Conservation (phyloP, 2,329 filamentous ascomycete genomes). For the Verticillium albo-atrum region DNA sequence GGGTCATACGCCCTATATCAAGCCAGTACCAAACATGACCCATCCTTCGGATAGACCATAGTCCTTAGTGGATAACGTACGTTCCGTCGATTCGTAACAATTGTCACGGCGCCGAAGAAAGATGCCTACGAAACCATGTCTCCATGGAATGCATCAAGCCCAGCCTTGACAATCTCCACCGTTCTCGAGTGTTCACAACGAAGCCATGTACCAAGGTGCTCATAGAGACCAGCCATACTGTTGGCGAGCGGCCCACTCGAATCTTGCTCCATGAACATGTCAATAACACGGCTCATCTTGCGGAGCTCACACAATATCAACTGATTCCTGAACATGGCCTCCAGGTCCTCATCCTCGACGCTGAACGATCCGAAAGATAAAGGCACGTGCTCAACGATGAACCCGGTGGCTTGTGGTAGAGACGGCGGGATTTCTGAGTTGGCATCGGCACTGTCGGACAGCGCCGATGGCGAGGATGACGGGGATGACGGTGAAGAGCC, state of each 20-base stretch:
- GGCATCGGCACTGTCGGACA: background rate
- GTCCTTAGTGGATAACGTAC: too few relatives aligned
- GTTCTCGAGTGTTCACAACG: background rate
- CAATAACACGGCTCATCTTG: slow-evolving; percentile 1
- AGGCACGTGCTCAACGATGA: slow-evolving; percentile 14
- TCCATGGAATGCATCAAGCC: background rate
- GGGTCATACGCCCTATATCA: too few relatives aligned
- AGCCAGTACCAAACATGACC: too few relatives aligned
- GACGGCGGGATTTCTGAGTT: slow-evolving; percentile 2
- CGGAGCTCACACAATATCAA: slow-evolving; percentile 18
- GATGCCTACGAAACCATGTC: background rate
- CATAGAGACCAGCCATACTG: background rate
- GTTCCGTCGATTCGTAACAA: too few relatives aligned
- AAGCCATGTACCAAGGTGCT: background rate
- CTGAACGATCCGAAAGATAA: slow-evolving; percentile 15
- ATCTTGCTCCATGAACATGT: background rate
- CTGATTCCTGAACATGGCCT: slow-evolving; percentile 16
- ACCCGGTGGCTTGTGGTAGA: slow-evolving; percentile 15
- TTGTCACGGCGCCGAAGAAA: too few relatives aligned
- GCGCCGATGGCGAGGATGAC: too few relatives aligned
- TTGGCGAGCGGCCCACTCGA: background rate
- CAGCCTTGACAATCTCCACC: background rate
- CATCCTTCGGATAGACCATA: too few relatives aligned
- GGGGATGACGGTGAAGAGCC: too few relatives aligned
- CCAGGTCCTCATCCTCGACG: slow-evolving; percentile 16